phyloP scores from a whole-genome alignment of 23 red algal species.

The Gracilariopsis chorda region DNA sequence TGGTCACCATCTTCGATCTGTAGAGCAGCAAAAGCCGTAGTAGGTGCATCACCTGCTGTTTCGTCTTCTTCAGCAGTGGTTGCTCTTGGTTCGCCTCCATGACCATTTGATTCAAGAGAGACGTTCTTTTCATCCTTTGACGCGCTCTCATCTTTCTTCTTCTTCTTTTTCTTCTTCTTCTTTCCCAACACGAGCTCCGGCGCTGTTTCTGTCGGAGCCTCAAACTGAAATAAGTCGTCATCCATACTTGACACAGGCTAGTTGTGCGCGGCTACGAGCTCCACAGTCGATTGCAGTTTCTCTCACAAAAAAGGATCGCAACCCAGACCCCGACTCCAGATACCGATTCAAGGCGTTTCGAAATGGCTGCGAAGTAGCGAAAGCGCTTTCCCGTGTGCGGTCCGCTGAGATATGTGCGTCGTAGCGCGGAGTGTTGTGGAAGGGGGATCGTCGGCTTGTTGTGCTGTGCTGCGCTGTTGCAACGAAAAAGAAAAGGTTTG shows the following conservation, averaged over 20 bases:
- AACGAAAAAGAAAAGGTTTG: no score
- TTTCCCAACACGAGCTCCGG: slow-evolving; percentile 68
- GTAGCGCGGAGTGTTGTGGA: no score
- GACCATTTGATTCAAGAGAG: neutral
- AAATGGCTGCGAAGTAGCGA: no score
- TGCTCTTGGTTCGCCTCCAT: neutral
- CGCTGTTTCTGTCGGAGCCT: slow-evolving; percentile 46
- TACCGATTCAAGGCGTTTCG: no score
- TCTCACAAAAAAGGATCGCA: no score
- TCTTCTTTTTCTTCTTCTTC: slow-evolving; percentile 80
- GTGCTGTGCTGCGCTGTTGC: no score
- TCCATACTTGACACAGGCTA: slow-evolving; percentile 17
- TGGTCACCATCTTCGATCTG: neutral
- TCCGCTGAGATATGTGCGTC: no score
- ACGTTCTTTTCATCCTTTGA: neutral
- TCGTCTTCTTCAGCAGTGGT: neutral
- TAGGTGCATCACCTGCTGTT: neutral
- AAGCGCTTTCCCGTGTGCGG: no score
- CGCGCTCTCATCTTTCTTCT: slow-evolving; percentile 38
- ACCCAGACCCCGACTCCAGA: no score
- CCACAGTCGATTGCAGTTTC: no score
- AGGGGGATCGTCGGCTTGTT: no score
- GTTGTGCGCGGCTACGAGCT: neutral
- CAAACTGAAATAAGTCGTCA: slow-evolving; percentile 65
- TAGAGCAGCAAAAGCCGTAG: neutral